Base-by-base conservation (phyloP, 139 green algal species). In the Cymbomonas tetramitiformis region DNA sequence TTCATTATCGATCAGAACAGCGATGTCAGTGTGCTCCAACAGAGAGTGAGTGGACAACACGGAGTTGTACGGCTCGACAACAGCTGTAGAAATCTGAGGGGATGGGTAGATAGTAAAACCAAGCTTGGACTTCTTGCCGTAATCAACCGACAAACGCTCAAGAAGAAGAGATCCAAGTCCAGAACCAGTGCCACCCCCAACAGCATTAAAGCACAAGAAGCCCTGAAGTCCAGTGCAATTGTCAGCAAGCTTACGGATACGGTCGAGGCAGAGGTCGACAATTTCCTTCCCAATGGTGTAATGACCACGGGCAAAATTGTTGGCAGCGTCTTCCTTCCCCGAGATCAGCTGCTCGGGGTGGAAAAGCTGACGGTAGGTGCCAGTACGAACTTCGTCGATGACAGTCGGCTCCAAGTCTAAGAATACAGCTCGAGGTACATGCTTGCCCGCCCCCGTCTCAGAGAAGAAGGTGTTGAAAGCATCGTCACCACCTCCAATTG, bases 91-190 rank as follows among this genome's bases (percentile, higher is more conserved):
- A 30, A 96, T 79, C 72, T 89, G 77, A 57, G 87, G 87, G n/a
- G 80, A 92, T 43, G 87, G 87, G 78, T 94, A 95, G 10, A 95
- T 75, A 30, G 86, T 93, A 83, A 95, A 95, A 69, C 83, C 86
- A 34, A 97, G 82, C 87, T 97, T 97, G 75, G 83, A 94, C 80
- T 97, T 97, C 85, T 97, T 97, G 80, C 90, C 90, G 67, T 98
- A 98, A 80, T 98, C 90, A 0, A 96, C 90, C 28, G 79, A 93
- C 67, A 94, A 82, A 67, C 86, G 83, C 85, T 96, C 87, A 65
- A 96, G 80, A 71, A 96, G 80, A 28, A 96, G 82, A 38, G 87
- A 94, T 69, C 87, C 87, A 36, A 96, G 84, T 59, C 87, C 87
- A 36, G 87, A 94, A 68, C 87, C 87, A 30, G 87, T 96, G 46